A percentile compares a stretch with the other conserved stretches of the same genome.
phyloP scores from a whole-genome alignment of 2,329 filamentous ascomycete species.

The Colletotrichum cuscutae region DNA sequence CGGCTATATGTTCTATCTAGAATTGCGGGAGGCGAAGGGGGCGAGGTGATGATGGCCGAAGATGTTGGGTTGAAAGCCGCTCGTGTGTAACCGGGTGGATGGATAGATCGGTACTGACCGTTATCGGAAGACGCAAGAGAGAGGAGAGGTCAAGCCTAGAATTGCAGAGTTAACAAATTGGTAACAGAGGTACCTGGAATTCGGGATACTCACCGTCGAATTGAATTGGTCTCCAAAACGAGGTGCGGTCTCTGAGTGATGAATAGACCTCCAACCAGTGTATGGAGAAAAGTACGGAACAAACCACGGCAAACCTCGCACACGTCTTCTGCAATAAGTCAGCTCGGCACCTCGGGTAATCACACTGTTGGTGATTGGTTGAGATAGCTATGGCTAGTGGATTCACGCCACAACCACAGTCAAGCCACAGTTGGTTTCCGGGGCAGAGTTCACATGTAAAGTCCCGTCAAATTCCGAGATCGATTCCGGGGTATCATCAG shows the following conservation, averaged over 20 bases:
- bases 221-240: constrained; percentile 27
- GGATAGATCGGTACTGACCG: constrained; percentile 16
- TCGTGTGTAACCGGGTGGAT: neutral
- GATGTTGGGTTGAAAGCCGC: neutral
- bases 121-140: constrained; percentile 20
- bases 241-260: constrained; percentile 29
- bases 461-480: constrained; percentile 31
- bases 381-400: neutral
- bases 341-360: constrained; percentile 19
- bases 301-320: constrained; percentile 14
- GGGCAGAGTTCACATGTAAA: constrained; percentile 17
- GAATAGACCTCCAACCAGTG: constrained; percentile 17
- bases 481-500: constrained; percentile 27
- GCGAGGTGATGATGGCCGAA: constrained; percentile 1
- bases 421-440: neutral
- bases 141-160: constrained; percentile 7
- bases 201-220: constrained; percentile 14
- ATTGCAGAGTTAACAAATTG: neutral
- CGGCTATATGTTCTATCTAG: neutral
- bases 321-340: constrained; percentile 7
- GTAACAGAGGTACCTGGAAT: neutral
- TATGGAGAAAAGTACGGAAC: constrained; percentile 15
- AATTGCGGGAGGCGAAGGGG: neutral
- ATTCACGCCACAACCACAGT: neutral
- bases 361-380: constrained; percentile 1